phyloP scores from a whole-genome alignment of 768 basidiomycete genomes.

The Trichaptum fuscoviolaceum region DNA sequence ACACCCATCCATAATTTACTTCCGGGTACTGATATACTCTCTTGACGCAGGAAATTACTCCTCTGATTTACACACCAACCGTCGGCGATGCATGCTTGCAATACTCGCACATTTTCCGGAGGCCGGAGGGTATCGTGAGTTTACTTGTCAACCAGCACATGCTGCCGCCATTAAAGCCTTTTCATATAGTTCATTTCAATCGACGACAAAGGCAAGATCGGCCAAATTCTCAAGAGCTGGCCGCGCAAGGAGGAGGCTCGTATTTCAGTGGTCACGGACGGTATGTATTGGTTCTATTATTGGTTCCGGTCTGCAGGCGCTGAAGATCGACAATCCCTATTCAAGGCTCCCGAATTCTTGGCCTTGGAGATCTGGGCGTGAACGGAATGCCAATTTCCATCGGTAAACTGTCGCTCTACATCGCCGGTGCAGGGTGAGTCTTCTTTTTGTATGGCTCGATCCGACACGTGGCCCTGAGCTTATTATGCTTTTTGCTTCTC shows the following conservation, averaged over 20 bases:
- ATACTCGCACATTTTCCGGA: conserved; percentile 72
- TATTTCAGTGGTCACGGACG: conserved; percentile 91
- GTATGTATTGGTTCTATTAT: conserved; percentile 34
- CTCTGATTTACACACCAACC: conserved; percentile 88
- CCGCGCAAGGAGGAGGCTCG: conserved; percentile 69
- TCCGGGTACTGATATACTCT: conserved; percentile 1
- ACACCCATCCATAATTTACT: neutral
- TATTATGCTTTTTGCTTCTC: neutral
- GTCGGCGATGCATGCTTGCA: conserved; percentile 89
- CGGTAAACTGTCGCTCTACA: conserved; percentile 88
- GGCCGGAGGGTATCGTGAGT: conserved; percentile 65
- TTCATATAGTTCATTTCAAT: conserved; percentile 62
- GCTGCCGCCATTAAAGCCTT: conserved; percentile 16
- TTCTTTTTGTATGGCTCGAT: conserved; percentile 20
- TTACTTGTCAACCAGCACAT: conserved; percentile 5
- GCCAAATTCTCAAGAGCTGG: conserved; percentile 66
- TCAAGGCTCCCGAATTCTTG: conserved; percentile 79
- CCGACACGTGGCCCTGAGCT: neutral
- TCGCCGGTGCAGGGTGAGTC: conserved; percentile 81
- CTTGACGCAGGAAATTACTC: conserved; percentile 47
- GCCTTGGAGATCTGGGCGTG: conserved; percentile 77
- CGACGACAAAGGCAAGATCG: conserved; percentile 78
- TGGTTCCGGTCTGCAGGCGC: conserved; percentile 25
- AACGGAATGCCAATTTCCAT: conserved; percentile 88
- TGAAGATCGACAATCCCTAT: conserved; percentile 2